phyloP scores from a whole-genome alignment of 768 basidiomycete species.

The Naganishia antarctica region DNA sequence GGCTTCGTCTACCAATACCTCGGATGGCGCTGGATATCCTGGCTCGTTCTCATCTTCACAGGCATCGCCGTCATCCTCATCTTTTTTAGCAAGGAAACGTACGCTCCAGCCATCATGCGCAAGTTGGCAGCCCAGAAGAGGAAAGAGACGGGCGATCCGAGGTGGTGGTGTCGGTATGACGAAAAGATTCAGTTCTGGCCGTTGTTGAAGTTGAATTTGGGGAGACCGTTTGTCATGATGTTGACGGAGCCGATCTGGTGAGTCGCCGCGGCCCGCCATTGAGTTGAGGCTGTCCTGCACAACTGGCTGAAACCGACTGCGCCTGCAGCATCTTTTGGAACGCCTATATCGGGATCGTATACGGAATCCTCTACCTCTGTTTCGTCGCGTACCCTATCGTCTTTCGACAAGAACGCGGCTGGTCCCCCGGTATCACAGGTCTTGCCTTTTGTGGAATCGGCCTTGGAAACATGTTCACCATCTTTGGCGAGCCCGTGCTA shows the following conservation, averaged over 20 bases:
- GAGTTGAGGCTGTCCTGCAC: background rate
- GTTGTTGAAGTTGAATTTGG: slow-evolving; percentile 2
- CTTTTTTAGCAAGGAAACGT: slow-evolving; percentile 63
- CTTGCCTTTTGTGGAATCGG: slow-evolving; percentile 50
- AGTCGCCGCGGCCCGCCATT: background rate
- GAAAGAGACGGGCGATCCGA: slow-evolving; percentile 16
- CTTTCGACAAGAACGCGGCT: slow-evolving; percentile 49
- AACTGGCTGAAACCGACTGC: too few relatives aligned
- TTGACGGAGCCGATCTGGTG: slow-evolving; percentile 25
- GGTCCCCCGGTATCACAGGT: slow-evolving; percentile 49
- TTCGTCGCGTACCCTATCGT: slow-evolving; percentile 51
- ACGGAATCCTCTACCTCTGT: slow-evolving; percentile 23
- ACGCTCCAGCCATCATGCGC: slow-evolving; percentile 52
- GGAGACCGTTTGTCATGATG: slow-evolving; percentile 19
- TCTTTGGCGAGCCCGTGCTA: slow-evolving; percentile 36
- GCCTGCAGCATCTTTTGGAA: slow-evolving; percentile 20
- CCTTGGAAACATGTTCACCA: slow-evolving; percentile 38
- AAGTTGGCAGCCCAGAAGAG: background rate
- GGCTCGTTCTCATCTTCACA: slow-evolving; percentile 66
- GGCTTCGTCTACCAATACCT: slow-evolving; percentile 56
- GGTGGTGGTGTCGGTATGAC: slow-evolving; percentile 22
- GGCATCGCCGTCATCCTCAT: slow-evolving; percentile 54
- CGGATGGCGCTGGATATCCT: slow-evolving; percentile 66
- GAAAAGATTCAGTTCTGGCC: slow-evolving; percentile 17
- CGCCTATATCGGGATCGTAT: slow-evolving; percentile 23